phyloP scores from a whole-genome alignment of 73 alveolate genomes.

The Uronychia binucleata region DNA sequence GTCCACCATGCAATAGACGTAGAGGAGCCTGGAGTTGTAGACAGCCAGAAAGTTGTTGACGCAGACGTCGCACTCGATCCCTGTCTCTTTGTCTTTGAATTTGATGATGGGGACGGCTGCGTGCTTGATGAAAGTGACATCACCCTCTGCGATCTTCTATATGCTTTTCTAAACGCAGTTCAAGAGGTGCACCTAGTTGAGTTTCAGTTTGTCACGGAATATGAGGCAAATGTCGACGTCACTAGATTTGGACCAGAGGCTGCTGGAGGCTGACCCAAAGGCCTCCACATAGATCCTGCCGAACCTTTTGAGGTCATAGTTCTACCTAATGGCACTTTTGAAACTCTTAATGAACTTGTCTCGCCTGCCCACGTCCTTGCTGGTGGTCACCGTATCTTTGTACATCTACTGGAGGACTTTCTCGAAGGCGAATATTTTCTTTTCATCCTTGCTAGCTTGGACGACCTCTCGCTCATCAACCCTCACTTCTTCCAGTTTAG shows the following conservation, averaged over 20 bases:
- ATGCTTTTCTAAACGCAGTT: constrained; percentile 2
- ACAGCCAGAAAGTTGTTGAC: constrained; percentile 74
- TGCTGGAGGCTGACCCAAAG: constrained; percentile 40
- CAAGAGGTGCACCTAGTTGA: constrained; percentile 27
- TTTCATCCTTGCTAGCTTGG: neutral
- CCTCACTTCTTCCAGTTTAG: neutral
- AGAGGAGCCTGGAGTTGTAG: constrained; percentile 68
- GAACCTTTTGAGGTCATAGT: constrained; percentile 10
- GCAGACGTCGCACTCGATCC: constrained; percentile 73
- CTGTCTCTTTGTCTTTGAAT: constrained; percentile 64
- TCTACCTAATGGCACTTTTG: constrained; percentile 9
- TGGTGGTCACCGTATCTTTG: neutral
- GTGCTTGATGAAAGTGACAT: constrained; percentile 16
- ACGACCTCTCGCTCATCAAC: neutral
- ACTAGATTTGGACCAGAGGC: constrained; percentile 41
- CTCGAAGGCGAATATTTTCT: neutral
- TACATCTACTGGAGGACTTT: neutral
- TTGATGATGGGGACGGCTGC: constrained; percentile 72
- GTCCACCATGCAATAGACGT: constrained; percentile 72
- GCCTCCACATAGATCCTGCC: constrained; percentile 24
- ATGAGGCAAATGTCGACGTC: constrained; percentile 40
- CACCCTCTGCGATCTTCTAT: constrained; percentile 24
- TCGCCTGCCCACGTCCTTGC: neutral
- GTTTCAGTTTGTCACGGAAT: constrained; percentile 4
- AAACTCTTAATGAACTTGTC: constrained; percentile 19